Conservation (phyloP, 129 eudicot species). For the Saussurea involucrata region DNA sequence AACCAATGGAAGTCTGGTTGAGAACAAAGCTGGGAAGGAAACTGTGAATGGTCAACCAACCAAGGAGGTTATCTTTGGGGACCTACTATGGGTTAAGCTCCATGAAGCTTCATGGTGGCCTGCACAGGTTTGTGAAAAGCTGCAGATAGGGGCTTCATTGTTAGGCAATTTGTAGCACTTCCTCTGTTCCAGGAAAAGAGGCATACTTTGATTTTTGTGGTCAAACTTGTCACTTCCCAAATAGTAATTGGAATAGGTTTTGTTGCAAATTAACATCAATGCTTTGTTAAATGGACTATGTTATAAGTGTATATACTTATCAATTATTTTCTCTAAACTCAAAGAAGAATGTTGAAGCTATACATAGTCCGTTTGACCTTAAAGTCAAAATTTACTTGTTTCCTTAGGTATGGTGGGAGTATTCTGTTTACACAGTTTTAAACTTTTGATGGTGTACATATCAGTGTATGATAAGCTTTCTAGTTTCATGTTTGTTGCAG, state of each 20-base stretch:
- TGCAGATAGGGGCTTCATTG: neutral
- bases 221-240: neutral
- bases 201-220: neutral
- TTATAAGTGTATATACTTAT: neutral
- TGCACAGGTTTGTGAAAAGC: slow-evolving; percentile 51
- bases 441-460: neutral
- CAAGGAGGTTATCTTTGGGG: slow-evolving; percentile 31
- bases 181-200: neutral
- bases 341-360: neutral
- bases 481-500: slow-evolving; percentile 24
- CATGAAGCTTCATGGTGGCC: slow-evolving; percentile 64
- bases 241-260: neutral
- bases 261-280: neutral
- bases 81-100: slow-evolving; percentile 52
- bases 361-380: neutral
- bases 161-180: neutral
- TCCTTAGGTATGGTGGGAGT: neutral
- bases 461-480: neutral
- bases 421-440: neutral
- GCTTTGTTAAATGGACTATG: neutral
- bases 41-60: slow-evolving; percentile 22
- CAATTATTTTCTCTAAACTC: neutral
- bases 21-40: slow-evolving; percentile 23
- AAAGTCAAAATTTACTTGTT: neutral
- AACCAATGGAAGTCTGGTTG: slow-evolving; percentile 19